Evolutionary conservation across 805 yeast species (phyloP), one percentile per base, ranked within the genome.

Genomic region (Candida succiphila): DNA sequence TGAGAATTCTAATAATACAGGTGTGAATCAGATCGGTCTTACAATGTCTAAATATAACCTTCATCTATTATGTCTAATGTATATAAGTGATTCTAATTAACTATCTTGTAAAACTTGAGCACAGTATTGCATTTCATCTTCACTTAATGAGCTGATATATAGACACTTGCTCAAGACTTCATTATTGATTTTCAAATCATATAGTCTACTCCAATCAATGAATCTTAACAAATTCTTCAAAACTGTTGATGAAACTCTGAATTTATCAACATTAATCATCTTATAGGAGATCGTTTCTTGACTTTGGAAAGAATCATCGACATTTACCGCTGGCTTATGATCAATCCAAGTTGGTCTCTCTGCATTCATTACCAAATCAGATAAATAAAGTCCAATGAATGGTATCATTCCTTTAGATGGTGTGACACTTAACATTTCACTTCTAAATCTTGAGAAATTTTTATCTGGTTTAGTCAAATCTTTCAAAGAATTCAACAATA

Each of bases 331-430:
- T 12, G 17, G 17, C 4, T 29, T 21, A 5, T 24, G 25, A 17
- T 22, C 22, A 13, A 23, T 21, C 5, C n/a, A 30, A 9, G 72
- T 66, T 0, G 80, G 74, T 38, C 78, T 56, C 42, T 77, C 81
- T 3, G 78, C 70, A 52, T 85, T 86, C 48, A 80, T 73, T 1
- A 84, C 74, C 45, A 89, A 63, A 52, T 89, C 97, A 4, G 88
- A 78, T 30, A 89, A 54, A 46, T 85, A 87, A 21, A 89, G 63
- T 1, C 94, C 96, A 34, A 88, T 72, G 52, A 88, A 89, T 17
- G 98, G 97, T 33, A 89, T 75, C 44, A 94, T 78, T 3, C 97
- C 97, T 37, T 63, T 63, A 5, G 78, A 63, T 17, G 79, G 75
- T 36, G 67, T 68, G 31, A 81, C 61, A 15, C 41, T 39, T 27